These are phyloP conservation scores for Alternaria arbusti DNA, from an alignment of 2,329 filamentous ascomycete genomes.

Conservation along the genomic window DNA sequence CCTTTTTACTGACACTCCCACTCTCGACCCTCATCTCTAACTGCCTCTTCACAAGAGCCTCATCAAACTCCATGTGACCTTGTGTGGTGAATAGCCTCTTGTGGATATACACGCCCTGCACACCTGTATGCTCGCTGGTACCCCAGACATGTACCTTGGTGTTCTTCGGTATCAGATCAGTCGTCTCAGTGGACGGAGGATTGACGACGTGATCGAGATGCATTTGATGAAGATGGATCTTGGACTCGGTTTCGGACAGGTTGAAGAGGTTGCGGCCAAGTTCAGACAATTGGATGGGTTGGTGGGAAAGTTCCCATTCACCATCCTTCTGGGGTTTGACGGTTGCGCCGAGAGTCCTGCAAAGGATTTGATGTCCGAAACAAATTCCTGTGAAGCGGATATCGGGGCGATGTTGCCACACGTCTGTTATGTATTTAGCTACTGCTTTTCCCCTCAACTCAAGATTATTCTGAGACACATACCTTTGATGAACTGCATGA, in stretches of 20 bases:
- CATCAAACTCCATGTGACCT: constrained; percentile 56
- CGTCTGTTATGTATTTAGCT: constrained; percentile 39
- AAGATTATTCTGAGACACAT: not conserved
- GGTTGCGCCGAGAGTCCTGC: constrained; percentile 51
- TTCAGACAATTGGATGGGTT: constrained; percentile 48
- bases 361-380: constrained; percentile 58
- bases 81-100: constrained; percentile 56
- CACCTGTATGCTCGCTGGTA: constrained; percentile 51
- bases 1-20: constrained; percentile 48
- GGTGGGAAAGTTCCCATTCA: constrained; percentile 58
- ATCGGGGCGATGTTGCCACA: constrained; percentile 60
- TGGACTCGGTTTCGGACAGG: constrained; percentile 32
- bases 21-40: constrained; percentile 54
- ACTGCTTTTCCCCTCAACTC: not conserved
- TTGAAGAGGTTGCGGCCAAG: constrained; percentile 53
- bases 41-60: constrained; percentile 54
- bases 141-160: constrained; percentile 59
- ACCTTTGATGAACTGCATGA: constrained; percentile 56
- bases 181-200: constrained; percentile 36
- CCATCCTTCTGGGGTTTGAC: constrained; percentile 47
- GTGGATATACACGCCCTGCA: constrained; percentile 56
- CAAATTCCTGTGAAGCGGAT: constrained; percentile 59
- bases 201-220: constrained; percentile 54
- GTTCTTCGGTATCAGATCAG: constrained; percentile 33
- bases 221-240: constrained; percentile 56